phyloP scores from a whole-genome alignment of 2,329 filamentous ascomycete genomes.

The Cercospora brassicicola region DNA sequence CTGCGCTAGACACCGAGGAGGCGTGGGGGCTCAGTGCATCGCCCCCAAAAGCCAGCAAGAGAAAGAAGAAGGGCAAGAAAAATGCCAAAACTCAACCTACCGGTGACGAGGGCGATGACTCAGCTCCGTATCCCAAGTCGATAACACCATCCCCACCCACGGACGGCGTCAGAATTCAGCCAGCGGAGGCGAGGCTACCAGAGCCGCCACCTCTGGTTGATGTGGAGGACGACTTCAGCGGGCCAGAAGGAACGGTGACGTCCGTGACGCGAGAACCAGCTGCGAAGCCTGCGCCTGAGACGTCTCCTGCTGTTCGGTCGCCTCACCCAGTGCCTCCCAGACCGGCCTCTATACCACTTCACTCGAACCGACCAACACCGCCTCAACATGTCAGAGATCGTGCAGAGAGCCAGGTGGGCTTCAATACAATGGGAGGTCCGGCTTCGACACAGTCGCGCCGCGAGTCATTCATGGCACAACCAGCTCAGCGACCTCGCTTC shows the following conservation, averaged over 20 bases:
- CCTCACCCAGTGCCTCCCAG: conserved; percentile 7
- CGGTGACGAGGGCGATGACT: conserved; percentile 25
- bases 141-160: conserved; percentile 34
- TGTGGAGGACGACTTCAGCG: conserved; percentile 25
- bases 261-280: conserved; percentile 18
- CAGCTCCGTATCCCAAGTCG: conserved; percentile 30
- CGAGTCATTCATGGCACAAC: conserved; percentile 28
- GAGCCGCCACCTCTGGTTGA: conserved; percentile 19
- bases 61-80: conserved; percentile 36
- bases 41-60: conserved; percentile 25
- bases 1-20: conserved; percentile 17
- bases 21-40: conserved; percentile 21
- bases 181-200: conserved; percentile 13
- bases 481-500: conserved; percentile 24
- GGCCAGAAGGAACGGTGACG: conserved; percentile 17
- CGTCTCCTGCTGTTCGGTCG: conserved; percentile 20
- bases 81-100: conserved; percentile 27
- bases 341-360: background rate
- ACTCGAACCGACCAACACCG: conserved; percentile 12
- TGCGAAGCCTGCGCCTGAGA: conserved; percentile 18
- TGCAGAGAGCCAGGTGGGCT: conserved; percentile 14
- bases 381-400: conserved; percentile 13
- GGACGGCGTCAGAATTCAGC: conserved; percentile 22
- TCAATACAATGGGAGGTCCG: conserved; percentile 9
- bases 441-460: conserved; percentile 20